A percentile compares a stretch with the other conserved stretches of the same genome.
Evolutionary conservation across 345 rosid genomes (phyloP).

Genomic region (Triadica sebifera): DNA sequence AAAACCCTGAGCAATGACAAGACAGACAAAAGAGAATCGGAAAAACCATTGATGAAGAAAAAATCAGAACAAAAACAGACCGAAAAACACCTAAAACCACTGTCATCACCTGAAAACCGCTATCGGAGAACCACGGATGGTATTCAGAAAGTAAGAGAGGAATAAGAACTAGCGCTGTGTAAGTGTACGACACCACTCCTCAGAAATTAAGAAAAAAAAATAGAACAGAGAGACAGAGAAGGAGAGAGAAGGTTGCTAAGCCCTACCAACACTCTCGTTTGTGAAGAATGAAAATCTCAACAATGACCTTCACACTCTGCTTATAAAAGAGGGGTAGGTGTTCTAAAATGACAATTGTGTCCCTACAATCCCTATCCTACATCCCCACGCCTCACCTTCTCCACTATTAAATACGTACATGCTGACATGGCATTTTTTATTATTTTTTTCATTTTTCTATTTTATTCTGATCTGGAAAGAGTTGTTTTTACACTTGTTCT

Average conservation of each 20-base stretch:
- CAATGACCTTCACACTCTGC: conserved; percentile 11
- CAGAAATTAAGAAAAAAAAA: background rate
- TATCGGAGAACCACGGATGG: conserved; percentile 18
- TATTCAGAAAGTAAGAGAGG: background rate
- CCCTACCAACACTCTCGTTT: background rate
- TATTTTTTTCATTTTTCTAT: no score
- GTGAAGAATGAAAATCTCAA: background rate
- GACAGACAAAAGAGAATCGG: no score
- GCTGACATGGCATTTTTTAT: conserved; percentile 1
- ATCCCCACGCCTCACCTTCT: background rate
- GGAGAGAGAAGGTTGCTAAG: no score
- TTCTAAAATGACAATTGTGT: conserved; percentile 36
- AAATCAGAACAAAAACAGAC: background rate
- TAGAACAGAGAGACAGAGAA: no score
- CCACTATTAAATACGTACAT: background rate
- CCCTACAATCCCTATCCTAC: background rate
- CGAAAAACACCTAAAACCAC: background rate
- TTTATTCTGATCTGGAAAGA: no score
- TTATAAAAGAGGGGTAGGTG: conserved; percentile 35
- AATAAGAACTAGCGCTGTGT: background rate
- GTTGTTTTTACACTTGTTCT: no score
- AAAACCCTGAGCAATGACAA: background rate
- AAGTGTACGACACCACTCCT: background rate
- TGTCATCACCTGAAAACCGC: conserved; percentile 10
- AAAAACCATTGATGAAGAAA: no score